phyloP scores from a whole-genome alignment of 768 basidiomycete genomes.

The Tricholomella constricta region DNA sequence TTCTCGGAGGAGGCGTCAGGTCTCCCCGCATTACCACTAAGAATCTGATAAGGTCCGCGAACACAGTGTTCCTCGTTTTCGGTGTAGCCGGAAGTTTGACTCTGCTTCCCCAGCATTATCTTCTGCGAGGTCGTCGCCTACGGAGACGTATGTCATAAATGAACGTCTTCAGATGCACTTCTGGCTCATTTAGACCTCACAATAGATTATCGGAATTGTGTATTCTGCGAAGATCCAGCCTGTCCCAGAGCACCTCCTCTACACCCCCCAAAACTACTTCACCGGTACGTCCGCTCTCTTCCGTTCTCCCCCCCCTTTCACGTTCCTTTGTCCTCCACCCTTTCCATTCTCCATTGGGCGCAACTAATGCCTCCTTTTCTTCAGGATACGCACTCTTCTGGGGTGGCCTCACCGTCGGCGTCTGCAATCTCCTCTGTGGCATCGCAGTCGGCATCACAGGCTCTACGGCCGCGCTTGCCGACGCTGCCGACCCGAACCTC shows the following conservation, averaged over 20 bases:
- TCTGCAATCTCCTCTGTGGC: slow-evolving; percentile 94
- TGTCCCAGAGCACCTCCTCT: slow-evolving; percentile 67
- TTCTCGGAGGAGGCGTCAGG: slow-evolving; percentile 93
- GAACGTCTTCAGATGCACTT: too few relatives aligned
- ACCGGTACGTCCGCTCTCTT: slow-evolving; percentile 55
- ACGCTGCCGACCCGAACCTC: slow-evolving; percentile 91
- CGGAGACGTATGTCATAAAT: slow-evolving; percentile 70
- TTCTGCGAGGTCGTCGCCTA: slow-evolving; percentile 99
- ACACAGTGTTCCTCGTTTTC: not conserved
- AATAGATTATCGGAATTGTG: slow-evolving; percentile 92
- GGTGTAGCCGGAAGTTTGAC: not conserved
- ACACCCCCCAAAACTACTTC: slow-evolving; percentile 89
- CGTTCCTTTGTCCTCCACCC: not conserved
- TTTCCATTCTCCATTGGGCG: not conserved
- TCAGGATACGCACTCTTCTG: slow-evolving; percentile 93
- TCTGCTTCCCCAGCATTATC: slow-evolving; percentile 71
- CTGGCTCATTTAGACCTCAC: not conserved
- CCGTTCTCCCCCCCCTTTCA: not conserved
- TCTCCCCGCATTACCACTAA: slow-evolving; percentile 94
- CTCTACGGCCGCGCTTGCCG: slow-evolving; percentile 91
- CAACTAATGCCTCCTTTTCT: not conserved
- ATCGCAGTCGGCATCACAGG: slow-evolving; percentile 94
- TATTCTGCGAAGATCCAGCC: slow-evolving; percentile 80
- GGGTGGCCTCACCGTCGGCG: slow-evolving; percentile 92
- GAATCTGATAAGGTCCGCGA: slow-evolving; percentile 88